Evolutionary conservation across 805 yeast species (phyloP), one percentile per base, ranked within the genome.

Genomic region (Nakazawaea peltata): DNA sequence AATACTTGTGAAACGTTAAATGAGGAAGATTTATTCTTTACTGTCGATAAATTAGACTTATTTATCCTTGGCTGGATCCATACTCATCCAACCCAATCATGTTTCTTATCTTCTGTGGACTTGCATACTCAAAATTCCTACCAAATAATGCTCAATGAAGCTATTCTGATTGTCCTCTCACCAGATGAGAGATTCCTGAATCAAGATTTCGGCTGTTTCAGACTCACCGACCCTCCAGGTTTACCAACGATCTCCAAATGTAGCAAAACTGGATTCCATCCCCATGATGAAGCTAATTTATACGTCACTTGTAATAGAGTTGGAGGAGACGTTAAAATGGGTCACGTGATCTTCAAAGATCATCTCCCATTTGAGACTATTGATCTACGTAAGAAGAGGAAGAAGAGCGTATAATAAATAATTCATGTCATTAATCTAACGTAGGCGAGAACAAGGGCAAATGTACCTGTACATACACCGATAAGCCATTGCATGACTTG

Each of bases 401-500:
- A 14, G 24, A 21, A 25, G 7, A 25, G 27, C 12, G 7, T n/a
- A 13, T 13, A 13, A 25, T 9, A 6, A 25, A 7, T 13, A 27
- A 13, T 5, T 46, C 49, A 83, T 8, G 85, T 74, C 33, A 85
- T 63, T 47, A 92, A 65, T 48, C 98, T 71, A 33, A 88, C 84
- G 55, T 92, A 92, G 1, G 97, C 97, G 48, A 90, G 62, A 34
- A 92, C 82, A 40, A 92, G 68, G 11, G 97, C 97, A 60, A 90
- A 85, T 1, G 97, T 84, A 81, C 97, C 98, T 1, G 97, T 88
- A 53, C 95, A 84, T 14, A 92, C 97, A 67, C 97, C 97, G 48
- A 92, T 86, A 44, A 92, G 70, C 98, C 98, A 92, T 60, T 92
- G 98, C 79, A 87, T 75, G 33, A 92, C 97, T 56, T 92, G 97